phyloP scores from a whole-genome alignment of 768 basidiomycete genomes.

The Trametes cubensis region DNA sequence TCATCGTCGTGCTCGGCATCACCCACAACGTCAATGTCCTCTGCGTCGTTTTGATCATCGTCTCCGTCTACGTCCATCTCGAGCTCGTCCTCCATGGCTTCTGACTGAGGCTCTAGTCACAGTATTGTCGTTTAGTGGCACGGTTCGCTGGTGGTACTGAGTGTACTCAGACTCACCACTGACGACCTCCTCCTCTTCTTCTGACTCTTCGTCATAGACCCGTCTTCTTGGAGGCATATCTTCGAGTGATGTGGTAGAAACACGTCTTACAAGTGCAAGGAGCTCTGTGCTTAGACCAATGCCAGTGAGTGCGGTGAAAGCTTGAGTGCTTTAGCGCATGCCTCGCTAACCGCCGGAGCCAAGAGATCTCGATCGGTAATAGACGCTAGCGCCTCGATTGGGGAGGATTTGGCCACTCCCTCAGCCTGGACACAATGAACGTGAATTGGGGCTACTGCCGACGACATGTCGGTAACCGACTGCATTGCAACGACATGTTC shows the following conservation, averaged over 20 bases:
- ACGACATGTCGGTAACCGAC: no score
- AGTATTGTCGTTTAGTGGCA: not conserved
- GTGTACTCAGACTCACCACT: slow-evolving; percentile 26
- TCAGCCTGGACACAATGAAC: no score
- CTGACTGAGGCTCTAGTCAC: slow-evolving; percentile 35
- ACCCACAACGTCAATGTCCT: slow-evolving; percentile 31
- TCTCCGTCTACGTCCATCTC: slow-evolving; percentile 46
- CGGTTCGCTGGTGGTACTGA: no score
- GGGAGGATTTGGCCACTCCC: no score
- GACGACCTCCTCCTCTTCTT: slow-evolving; percentile 20
- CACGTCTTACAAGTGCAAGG: not conserved
- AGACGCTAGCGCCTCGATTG: no score
- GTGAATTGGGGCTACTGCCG: no score
- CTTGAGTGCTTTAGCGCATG: no score
- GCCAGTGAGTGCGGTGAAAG: no score
- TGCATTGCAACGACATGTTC: no score
- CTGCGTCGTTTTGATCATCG: slow-evolving; percentile 29
- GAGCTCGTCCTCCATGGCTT: slow-evolving; percentile 41
- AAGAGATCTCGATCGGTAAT: not conserved
- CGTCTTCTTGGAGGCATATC: slow-evolving; percentile 22
- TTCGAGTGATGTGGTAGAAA: no score
- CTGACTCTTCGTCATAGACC: slow-evolving; percentile 22
- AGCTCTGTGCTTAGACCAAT: not conserved
- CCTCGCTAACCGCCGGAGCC: not conserved
- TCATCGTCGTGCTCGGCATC: slow-evolving; percentile 33